Conservation (phyloP, 1,284 basidiomycete genomes). For the Fistulinella cinereoalba region DNA sequence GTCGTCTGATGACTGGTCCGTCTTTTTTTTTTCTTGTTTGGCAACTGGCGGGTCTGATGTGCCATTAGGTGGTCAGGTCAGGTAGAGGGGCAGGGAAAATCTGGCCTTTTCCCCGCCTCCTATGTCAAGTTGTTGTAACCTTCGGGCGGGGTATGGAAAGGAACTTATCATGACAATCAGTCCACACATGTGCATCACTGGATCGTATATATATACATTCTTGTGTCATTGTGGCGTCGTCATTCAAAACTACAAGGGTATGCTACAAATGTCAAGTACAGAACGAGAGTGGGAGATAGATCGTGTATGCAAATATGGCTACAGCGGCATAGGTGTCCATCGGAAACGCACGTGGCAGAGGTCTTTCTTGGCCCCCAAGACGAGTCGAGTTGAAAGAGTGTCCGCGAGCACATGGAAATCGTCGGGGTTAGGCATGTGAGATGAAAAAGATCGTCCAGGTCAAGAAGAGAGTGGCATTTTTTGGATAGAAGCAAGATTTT, state of each 20-base stretch:
- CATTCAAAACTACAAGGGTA: slow-evolving; percentile 27
- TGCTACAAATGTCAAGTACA: slow-evolving; percentile 30
- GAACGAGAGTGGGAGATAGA: slow-evolving; percentile 34
- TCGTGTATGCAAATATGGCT: slow-evolving; percentile 22
- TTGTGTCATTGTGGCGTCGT: slow-evolving; percentile 12
- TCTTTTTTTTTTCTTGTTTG: slow-evolving; percentile 8
- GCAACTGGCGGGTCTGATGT: not conserved
- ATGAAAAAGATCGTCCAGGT: slow-evolving; percentile 15
- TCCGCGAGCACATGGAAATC: slow-evolving; percentile 19
- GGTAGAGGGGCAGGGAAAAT: slow-evolving; percentile 56
- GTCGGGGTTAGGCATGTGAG: slow-evolving; percentile 29
- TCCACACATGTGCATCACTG: no score
- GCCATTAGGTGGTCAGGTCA: slow-evolving; percentile 71
- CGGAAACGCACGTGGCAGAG: slow-evolving; percentile 19
- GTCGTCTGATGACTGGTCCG: slow-evolving; percentile 73
- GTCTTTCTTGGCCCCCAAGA: slow-evolving; percentile 1
- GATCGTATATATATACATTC: slow-evolving; percentile 3
- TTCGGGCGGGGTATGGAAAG: not conserved
- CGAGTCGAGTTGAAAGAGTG: slow-evolving; percentile 14
- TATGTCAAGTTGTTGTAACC: slow-evolving; percentile 63
- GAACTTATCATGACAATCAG: no score
- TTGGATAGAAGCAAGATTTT: slow-evolving; percentile 26
- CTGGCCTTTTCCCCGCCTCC: slow-evolving; percentile 69
- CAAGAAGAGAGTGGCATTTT: slow-evolving; percentile 19
- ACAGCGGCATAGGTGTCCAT: slow-evolving; percentile 27